phyloP scores from a whole-genome alignment of 2,329 filamentous ascomycete species.

The Fusarium nurragi region DNA sequence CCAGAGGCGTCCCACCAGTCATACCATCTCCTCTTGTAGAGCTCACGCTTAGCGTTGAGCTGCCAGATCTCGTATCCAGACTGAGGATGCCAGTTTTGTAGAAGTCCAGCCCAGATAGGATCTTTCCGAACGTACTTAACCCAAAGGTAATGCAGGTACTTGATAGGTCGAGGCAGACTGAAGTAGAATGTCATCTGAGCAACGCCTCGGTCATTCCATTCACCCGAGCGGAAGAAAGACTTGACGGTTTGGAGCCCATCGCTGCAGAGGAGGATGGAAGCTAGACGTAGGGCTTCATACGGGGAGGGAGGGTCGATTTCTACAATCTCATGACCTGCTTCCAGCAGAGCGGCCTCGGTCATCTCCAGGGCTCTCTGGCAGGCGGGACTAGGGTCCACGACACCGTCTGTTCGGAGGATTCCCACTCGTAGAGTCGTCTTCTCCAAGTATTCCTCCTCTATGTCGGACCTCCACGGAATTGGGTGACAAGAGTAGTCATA shows the following conservation, averaged over 20 bases:
- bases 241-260: constrained; percentile 86
- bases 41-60: constrained; percentile 79
- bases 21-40: constrained; percentile 81
- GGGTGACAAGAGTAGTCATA: constrained; percentile 90
- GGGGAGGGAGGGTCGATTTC: constrained; percentile 72
- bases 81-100: constrained; percentile 78
- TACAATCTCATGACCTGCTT: constrained; percentile 79
- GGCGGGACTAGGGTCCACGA: constrained; percentile 87
- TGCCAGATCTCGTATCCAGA: constrained; percentile 83
- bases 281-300: constrained; percentile 79
- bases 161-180: constrained; percentile 75
- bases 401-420: constrained; percentile 79
- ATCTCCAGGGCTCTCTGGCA: constrained; percentile 79
- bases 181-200: constrained; percentile 79
- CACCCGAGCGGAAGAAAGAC: constrained; percentile 78
- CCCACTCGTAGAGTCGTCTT: constrained; percentile 65
- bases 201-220: constrained; percentile 82
- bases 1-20: constrained; percentile 81
- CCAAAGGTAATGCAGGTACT: constrained; percentile 89
- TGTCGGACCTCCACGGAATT: constrained; percentile 76
- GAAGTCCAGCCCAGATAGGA: constrained; percentile 78
- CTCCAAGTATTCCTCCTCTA: constrained; percentile 64
- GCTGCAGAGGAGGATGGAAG: constrained; percentile 81
- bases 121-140: constrained; percentile 85
- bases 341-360: constrained; percentile 73